These are phyloP conservation scores for Schizochytrium sp. DNA, from an alignment of 108 stramenopile species.

Conservation along the genomic window DNA sequence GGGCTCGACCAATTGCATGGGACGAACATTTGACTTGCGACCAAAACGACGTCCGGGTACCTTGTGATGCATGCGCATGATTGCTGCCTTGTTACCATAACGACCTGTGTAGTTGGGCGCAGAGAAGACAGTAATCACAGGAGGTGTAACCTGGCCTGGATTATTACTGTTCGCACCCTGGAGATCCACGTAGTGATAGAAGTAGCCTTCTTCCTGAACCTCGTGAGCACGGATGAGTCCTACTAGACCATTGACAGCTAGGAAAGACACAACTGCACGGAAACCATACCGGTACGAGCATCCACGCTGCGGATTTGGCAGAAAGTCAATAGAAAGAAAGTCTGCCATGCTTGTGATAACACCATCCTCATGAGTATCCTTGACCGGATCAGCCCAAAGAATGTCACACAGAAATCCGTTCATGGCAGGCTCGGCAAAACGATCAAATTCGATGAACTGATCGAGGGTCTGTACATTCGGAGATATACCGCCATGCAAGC, in stretches of 20 bases:
- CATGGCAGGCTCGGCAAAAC: constrained; percentile 74
- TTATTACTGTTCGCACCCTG: neutral
- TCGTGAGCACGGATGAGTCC: constrained; percentile 77
- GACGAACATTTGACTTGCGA: neutral
- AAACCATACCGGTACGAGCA: constrained; percentile 75
- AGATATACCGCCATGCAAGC: constrained; percentile 70
- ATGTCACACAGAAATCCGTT: constrained; percentile 73
- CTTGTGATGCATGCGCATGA: constrained; percentile 69
- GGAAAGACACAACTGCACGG: constrained; percentile 71
- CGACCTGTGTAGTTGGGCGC: constrained; percentile 79
- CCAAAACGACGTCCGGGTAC: neutral
- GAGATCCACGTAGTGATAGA: constrained; percentile 68
- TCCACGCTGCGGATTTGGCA: constrained; percentile 69
- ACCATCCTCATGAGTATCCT: constrained; percentile 68
- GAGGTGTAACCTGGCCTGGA: constrained; percentile 14
- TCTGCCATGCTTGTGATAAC: constrained; percentile 64
- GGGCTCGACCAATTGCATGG: constrained; percentile 43
- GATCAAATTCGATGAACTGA: constrained; percentile 71
- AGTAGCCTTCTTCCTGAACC: constrained; percentile 76
- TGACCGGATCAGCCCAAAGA: constrained; percentile 74
- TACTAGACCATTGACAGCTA: constrained; percentile 69
- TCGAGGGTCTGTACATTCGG: constrained; percentile 67
- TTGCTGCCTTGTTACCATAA: constrained; percentile 76
- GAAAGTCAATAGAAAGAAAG: constrained; percentile 70
- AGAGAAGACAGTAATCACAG: constrained; percentile 74